Conservation (phyloP, 2,329 filamentous ascomycete genomes). For the Colletotrichum sidae region DNA sequence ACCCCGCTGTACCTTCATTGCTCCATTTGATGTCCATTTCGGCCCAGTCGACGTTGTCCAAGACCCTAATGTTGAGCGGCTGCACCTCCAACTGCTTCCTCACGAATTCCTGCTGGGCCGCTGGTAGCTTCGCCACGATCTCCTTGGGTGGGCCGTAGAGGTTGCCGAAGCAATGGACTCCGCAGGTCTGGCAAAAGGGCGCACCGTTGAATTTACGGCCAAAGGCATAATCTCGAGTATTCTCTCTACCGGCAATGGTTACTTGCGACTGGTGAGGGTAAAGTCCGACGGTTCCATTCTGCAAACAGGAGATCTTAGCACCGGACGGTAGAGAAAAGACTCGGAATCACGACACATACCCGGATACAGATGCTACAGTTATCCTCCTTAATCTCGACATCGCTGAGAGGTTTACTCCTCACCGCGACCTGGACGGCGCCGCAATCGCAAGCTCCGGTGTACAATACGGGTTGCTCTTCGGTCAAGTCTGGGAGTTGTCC, state of each 20-base stretch:
- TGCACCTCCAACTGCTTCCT: conserved; percentile 33
- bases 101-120: conserved; percentile 41
- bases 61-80: conserved; percentile 31
- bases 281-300: conserved; percentile 44
- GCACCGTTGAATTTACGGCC: conserved; percentile 39
- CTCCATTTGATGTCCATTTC: conserved; percentile 7
- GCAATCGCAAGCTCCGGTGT: conserved; percentile 44
- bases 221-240: conserved; percentile 43
- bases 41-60: conserved; percentile 25
- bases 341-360: conserved; percentile 34
- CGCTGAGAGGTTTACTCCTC: conserved; percentile 44
- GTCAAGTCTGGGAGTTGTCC: background rate
- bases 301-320: fast-evolving
- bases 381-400: conserved; percentile 55
- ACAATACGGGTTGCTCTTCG: conserved; percentile 19
- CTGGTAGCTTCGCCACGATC: conserved; percentile 42
- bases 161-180: conserved; percentile 43
- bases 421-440: conserved; percentile 41
- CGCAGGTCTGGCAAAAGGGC: conserved; percentile 44
- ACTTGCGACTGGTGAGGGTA: conserved; percentile 46
- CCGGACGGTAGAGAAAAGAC: no score
- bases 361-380: conserved; percentile 49
- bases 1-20: conserved; percentile 27
- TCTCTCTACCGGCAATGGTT: conserved; percentile 40
- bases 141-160: conserved; percentile 46